Percentiles rank a stretch among this genome's conserved stretches.
These are phyloP conservation scores for Chaetomium strumarium DNA, from an alignment of 2,329 filamentous ascomycete genomes.

Conservation along the genomic window DNA sequence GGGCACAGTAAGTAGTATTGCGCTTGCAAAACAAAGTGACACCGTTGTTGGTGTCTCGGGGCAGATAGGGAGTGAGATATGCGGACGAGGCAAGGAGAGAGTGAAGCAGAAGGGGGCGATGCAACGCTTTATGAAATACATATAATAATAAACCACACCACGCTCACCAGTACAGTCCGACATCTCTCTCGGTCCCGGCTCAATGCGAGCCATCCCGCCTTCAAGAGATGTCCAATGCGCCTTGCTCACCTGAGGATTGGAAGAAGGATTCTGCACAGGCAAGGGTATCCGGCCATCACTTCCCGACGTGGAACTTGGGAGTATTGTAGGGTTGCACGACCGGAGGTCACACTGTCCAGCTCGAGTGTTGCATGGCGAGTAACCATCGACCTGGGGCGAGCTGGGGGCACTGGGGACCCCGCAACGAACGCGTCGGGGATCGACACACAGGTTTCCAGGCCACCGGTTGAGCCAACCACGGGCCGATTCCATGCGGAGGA, in stretches of 20 bases:
- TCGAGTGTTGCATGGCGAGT: slow-evolving; percentile 5
- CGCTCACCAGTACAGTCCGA: too few relatives aligned
- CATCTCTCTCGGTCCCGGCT: too few relatives aligned
- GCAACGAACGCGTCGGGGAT: background rate
- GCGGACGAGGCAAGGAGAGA: too few relatives aligned
- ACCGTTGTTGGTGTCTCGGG: too few relatives aligned
- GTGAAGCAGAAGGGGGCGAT: too few relatives aligned
- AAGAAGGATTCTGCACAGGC: background rate
- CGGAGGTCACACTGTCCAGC: slow-evolving; percentile 11
- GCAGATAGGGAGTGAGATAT: too few relatives aligned
- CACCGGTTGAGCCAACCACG: slow-evolving; percentile 1
- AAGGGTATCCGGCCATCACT: slow-evolving; percentile 6
- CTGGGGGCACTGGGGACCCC: too few relatives aligned
- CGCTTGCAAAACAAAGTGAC: too few relatives aligned
- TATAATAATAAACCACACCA: too few relatives aligned
- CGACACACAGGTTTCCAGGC: background rate
- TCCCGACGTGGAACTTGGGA: background rate
- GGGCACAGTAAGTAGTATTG: background rate
- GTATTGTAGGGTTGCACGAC: slow-evolving; percentile 11
- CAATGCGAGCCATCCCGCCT: too few relatives aligned
- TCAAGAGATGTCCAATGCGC: too few relatives aligned
- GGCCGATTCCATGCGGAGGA: background rate
- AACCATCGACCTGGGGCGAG: background rate
- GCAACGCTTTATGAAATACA: too few relatives aligned
- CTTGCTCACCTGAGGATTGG: background rate